phyloP scores from a whole-genome alignment of 306 rosid species.

The Quercus mongolica region DNA sequence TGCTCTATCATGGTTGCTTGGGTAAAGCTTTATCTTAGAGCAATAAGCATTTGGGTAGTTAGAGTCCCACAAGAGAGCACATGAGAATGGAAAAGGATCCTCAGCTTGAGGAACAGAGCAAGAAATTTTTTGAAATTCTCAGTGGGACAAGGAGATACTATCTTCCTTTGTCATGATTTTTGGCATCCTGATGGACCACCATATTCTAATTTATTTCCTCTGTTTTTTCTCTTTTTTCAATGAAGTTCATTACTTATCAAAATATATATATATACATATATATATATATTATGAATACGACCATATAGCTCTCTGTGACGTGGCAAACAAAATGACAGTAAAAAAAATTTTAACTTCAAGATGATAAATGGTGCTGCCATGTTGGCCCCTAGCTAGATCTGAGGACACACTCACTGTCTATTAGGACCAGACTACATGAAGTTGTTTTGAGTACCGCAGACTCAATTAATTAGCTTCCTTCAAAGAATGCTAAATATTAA shows the following conservation, averaged over 20 bases:
- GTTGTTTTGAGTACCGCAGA: not conserved
- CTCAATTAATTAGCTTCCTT: not conserved
- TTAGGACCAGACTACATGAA: not conserved
- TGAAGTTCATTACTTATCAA: no score
- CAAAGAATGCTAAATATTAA: not conserved
- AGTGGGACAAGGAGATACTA: not conserved
- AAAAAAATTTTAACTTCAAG: not conserved
- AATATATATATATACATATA: no score
- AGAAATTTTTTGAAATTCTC: not conserved
- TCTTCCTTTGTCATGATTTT: not conserved
- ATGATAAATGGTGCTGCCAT: not conserved
- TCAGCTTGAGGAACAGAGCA: not conserved
- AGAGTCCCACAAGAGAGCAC: not conserved
- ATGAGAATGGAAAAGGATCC: not conserved
- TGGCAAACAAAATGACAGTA: not conserved
- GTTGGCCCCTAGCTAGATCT: not conserved
- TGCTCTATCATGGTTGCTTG: not conserved
- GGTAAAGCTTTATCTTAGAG: not conserved
- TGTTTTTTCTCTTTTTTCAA: no score
- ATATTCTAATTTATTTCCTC: not conserved
- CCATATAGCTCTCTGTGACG: not conserved
- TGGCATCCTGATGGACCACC: not conserved
- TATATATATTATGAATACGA: not conserved
- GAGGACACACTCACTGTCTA: not conserved
- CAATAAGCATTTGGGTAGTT: not conserved